These are phyloP conservation scores for Hysterangium stoloniferum DNA, from an alignment of 768 basidiomycete genomes.

Conservation along the genomic window DNA sequence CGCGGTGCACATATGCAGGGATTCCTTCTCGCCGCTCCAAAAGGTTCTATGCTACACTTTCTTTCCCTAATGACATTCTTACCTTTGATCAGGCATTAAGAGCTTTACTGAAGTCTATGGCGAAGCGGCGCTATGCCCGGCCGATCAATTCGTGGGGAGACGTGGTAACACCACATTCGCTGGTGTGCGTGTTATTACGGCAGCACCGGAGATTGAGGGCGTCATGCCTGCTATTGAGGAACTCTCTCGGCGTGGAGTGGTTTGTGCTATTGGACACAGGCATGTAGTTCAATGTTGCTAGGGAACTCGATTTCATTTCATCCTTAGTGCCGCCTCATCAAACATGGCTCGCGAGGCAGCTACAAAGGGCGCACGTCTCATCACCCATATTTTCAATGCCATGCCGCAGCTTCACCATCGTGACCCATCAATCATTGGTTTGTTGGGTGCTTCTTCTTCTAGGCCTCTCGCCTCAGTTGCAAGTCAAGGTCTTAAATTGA, in stretches of 20 bases:
- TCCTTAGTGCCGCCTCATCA: conserved; percentile 60
- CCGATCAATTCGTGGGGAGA: too few species aligned
- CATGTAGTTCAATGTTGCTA: too few species aligned
- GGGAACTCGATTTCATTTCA: conserved; percentile 11
- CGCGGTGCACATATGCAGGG: conserved; percentile 75
- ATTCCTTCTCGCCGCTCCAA: conserved; percentile 52
- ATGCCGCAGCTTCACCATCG: conserved; percentile 89
- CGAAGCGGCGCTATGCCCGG: conserved; percentile 26
- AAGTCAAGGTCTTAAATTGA: too few species aligned
- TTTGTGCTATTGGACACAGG: conserved; percentile 89
- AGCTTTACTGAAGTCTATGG: conserved; percentile 75
- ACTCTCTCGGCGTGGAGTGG: conserved; percentile 55
- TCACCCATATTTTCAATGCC: conserved; percentile 90
- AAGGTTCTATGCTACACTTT: conserved; percentile 27
- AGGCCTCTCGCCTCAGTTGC: too few species aligned
- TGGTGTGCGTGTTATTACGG: conserved; percentile 75
- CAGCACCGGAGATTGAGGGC: conserved; percentile 80
- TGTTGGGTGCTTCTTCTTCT: conserved; percentile 75
- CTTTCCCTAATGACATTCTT: too few species aligned
- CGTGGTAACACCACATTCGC: conserved; percentile 17
- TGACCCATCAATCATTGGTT: conserved; percentile 86
- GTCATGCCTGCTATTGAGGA: conserved; percentile 63
- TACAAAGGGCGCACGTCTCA: conserved; percentile 66
- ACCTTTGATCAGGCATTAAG: conserved; percentile 29
- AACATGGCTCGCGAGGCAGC: conserved; percentile 67